Base-by-base conservation (phyloP, 352 stramenopile genomes). In the Thalassiosira mediterranea region DNA sequence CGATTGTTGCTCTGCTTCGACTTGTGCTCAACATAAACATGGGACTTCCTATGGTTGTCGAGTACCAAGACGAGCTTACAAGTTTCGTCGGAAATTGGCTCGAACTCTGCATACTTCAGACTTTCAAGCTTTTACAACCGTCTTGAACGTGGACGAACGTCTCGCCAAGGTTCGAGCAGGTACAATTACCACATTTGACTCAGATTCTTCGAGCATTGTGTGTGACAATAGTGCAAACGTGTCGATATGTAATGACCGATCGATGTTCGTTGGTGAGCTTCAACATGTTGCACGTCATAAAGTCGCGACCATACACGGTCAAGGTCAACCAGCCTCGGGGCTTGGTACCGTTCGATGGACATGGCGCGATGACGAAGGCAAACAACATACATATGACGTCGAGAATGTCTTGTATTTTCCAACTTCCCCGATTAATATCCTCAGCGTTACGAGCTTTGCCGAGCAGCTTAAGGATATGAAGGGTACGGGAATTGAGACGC, bases 391-490 rank as follows among this genome's bases (percentile, higher is more conserved):
- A 1, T 79, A 79, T 48, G 23, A 74, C 13, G 44, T 79, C 13
- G 49, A 42, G 13, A 48, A 37, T 64, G 32, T 23, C 0, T 13
- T 70, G 2, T 79, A 79, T 28, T 19, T 53, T 52, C 70, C 60
- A 0, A 25, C 60, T n/a, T 60, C 53, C 1, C 11, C 38, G n/a
- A 48, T 64, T 26, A 79, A 79, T 49, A 37, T 79, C 5, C 15
- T 79, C 0, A 31, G 51, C 31, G 54, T 79, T n/a, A 11, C 49
- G 15, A 32, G 15, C 19, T 51, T 79, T 15, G 34, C 25, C 11
- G 19, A 63, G 19, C 58, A 40, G 17, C 70, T 76, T 64, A 32
- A 32, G 17, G 34, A 76, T 40, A 19, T 51, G 26, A 19, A 59
- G 15, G 57, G 57, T 7, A 64, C 48, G 25, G 42, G 42, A 10